Conservation (phyloP, 352 stramenopile species). For the Thraustotheca clavata region DNA sequence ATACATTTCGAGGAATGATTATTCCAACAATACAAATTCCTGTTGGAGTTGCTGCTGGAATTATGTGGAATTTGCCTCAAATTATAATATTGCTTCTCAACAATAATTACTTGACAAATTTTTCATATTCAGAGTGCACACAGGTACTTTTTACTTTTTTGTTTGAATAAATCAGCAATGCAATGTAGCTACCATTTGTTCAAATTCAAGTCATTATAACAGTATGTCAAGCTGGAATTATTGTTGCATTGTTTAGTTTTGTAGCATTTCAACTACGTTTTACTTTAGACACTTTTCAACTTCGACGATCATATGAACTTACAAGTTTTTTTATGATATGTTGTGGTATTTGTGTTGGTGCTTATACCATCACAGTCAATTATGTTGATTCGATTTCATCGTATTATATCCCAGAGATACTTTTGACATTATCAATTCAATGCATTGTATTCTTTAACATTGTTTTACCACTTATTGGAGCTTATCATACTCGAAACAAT, state of each 20-base stretch:
- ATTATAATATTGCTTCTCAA: conserved; percentile 6
- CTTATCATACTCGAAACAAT: conserved; percentile 6
- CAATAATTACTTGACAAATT: background rate
- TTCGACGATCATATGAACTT: conserved; percentile 3
- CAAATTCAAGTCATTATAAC: background rate
- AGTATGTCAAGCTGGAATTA: background rate
- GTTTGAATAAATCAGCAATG: background rate
- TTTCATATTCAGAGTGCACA: conserved; percentile 11
- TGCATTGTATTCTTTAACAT: conserved; percentile 18
- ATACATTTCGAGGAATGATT: conserved; percentile 18
- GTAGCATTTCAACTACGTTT: conserved; percentile 8
- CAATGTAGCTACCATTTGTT: background rate
- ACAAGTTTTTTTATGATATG: conserved; percentile 18
- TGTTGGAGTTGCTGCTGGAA: background rate
- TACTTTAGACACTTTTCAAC: conserved; percentile 14
- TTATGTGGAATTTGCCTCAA: conserved; percentile 15
- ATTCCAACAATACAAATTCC: conserved; percentile 18
- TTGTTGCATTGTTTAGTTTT: background rate
- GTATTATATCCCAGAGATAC: background rate
- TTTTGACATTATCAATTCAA: conserved; percentile 5
- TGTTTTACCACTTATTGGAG: background rate
- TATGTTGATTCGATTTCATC: background rate
- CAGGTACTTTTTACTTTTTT: background rate
- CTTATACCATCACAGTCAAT: background rate
- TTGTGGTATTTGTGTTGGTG: background rate